Evolutionary conservation across 1,284 basidiomycete species (phyloP).

Genomic region (Cryptococcus amylolentus): DNA sequence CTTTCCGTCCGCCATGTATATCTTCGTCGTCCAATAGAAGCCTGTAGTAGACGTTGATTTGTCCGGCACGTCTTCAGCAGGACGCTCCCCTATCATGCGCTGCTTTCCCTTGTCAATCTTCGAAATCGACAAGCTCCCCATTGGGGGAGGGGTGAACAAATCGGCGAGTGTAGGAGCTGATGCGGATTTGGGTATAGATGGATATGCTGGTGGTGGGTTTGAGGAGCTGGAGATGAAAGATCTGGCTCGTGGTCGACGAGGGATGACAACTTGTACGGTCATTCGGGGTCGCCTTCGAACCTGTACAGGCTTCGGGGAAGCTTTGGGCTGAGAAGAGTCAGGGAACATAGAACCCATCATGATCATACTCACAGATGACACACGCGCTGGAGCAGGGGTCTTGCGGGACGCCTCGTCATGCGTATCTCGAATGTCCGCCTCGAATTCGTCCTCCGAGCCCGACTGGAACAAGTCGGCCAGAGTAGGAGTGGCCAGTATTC

Average conservation of each 20-base stretch:
- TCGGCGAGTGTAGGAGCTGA: conserved; percentile 6
- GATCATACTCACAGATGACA: background rate
- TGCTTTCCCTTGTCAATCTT: conserved; percentile 25
- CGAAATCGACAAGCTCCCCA: background rate
- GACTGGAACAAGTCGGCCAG: conserved; percentile 13
- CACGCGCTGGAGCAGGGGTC: background rate
- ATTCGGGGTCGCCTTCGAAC: background rate
- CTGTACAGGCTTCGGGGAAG: background rate
- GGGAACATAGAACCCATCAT: background rate
- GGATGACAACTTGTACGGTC: conserved; percentile 12
- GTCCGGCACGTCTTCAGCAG: background rate
- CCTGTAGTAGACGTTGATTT: background rate
- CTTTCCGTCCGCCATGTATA: background rate
- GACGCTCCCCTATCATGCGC: conserved; percentile 22
- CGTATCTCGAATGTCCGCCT: background rate
- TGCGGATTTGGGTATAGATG: background rate
- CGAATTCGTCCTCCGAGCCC: conserved; percentile 16
- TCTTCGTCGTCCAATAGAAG: background rate
- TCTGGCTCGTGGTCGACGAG: conserved; percentile 3
- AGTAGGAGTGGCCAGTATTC: conserved; percentile 7
- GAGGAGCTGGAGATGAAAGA: background rate
- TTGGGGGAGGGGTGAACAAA: conserved; percentile 12
- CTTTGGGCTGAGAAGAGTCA: background rate
- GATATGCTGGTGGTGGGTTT: background rate
- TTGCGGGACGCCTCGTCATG: conserved; percentile 2